Evolutionary conservation across 2,329 filamentous ascomycete species (phyloP), one percentile per base, ranked within the genome.

Genomic region (Knufia petricola): DNA sequence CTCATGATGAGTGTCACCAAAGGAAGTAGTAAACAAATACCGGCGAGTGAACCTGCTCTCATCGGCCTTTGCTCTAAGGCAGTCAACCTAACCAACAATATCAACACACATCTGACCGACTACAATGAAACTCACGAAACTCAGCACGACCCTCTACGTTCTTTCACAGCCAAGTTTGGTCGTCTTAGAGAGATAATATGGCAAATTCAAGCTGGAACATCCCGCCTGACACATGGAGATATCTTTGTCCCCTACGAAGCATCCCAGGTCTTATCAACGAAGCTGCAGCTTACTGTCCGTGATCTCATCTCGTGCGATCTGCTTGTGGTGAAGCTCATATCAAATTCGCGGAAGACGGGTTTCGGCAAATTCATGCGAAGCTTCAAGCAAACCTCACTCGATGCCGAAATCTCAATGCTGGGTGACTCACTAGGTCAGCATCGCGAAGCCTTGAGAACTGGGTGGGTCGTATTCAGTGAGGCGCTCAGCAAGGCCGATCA

Each of bases 171-270:
- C 52, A 79, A 82, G 54, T 84, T 85, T 59, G 72, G 85, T 50
- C 80, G 84, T 49, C 77, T 79, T 3, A 82, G 77, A 60, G 75
- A 79, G 47, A 76, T 80, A 36, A 69, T 85, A 36, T 83, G 80
- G 70, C 76, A 77, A n/a, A 79, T 85, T 52, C 80, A 84, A 63
- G 75, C 78, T 17, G 82, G 82, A 3, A n/a, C n/a, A 70, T 85
- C 47, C 64, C 66, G n/a, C 75, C 79, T 56, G 73, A 70, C 38
- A 63, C 69, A 24, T 69, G 71, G 34, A 66, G 68, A 13, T 74
- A 77, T 54, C 66, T 70, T 13, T 71, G 84, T 15, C 78, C 81
- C 0, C 57, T 64, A 3, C 80, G 84, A 48, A 76, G 83, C 63
- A 69, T 77, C 24, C 65, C 70, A n/a, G 81, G 84, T 62, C 69